phyloP scores from a whole-genome alignment of 139 green algal species.

The Tetraselmis chui region DNA sequence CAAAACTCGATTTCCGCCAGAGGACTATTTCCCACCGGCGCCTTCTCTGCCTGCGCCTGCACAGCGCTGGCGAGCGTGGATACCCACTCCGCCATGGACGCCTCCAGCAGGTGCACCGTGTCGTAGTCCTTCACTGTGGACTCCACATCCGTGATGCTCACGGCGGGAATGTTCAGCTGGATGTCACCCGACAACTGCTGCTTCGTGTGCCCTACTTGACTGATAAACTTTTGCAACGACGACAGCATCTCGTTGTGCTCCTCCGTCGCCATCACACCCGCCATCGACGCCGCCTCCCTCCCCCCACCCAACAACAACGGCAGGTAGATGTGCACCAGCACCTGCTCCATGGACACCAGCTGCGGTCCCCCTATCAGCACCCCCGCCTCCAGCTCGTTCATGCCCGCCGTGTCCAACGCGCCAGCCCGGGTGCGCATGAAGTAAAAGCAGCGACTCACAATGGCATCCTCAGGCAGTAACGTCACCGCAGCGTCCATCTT shows the following conservation, averaged over 20 bases:
- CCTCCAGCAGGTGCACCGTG: conserved; percentile 44
- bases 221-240: conserved; percentile 64
- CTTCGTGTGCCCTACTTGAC: conserved; percentile 50
- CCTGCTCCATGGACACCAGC: conserved; percentile 47
- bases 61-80: conserved; percentile 17
- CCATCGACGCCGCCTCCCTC: conserved; percentile 9
- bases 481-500: neutral
- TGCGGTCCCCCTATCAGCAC: conserved; percentile 45
- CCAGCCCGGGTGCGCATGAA: neutral
- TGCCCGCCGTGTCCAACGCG: neutral
- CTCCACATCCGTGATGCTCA: conserved; percentile 35
- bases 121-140: conserved; percentile 37
- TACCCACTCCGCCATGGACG: conserved; percentile 52
- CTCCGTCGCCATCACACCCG: conserved; percentile 2
- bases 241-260: conserved; percentile 45
- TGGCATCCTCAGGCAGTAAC: neutral
- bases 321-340: conserved; percentile 47
- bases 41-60: conserved; percentile 27
- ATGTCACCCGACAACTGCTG: conserved; percentile 65
- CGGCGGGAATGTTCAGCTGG: conserved; percentile 43
- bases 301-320: conserved; percentile 40
- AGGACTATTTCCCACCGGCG: conserved; percentile 51
- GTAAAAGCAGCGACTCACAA: neutral
- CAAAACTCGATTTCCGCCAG: conserved; percentile 87
- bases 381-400: conserved; percentile 40